Evolutionary conservation across 116 monocot species (phyloP), one percentile per base, ranked within the genome.

Genomic region (Papilionanthe hybrid): DNA sequence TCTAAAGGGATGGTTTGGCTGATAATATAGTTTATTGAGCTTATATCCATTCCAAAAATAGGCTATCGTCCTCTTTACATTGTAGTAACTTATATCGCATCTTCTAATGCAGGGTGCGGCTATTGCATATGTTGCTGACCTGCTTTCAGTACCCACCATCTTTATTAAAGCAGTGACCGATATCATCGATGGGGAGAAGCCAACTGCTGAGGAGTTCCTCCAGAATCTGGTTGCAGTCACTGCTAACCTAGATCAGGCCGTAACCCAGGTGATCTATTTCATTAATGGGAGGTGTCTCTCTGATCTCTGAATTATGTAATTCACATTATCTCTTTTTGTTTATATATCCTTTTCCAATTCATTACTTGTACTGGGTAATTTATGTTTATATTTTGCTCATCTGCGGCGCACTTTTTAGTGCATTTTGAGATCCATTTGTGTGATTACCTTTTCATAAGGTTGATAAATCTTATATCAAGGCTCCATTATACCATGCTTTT

Each of bases 131-230:
- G 92, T 97, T 9, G 88, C 97, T 1, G 87, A 90, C 79, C 78
- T 97, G 42, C 79, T 94, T 43, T 92, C 92, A 0, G 90, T 90
- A 25, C 97, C 97, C 0, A 67, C 84, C 43, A 92, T 97, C 58
- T 97, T 91, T 77, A 50, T 97, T 53, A 97, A 97, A 89, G 97
- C 97, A n/a, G 92, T 97, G 60, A 97, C 97, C 9, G 97, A 97
- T 74, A 86, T 97, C 79, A 73, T 97, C 7, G 97, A 97, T 56
- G 92, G 97, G 44, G 94, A 94, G 23, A 97, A 97, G 74, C 97
- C 97, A n/a, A 92, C 94, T 10, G 82, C 92, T 7, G 96, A 96
- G 77, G 97, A 97, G 81, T 97, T 97, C 81, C 63, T 97, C 43
- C 85, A 92, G 37, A 97, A 97, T 69, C 82, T 97, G 57, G 79